Evolutionary conservation across 23 red algal genomes (phyloP).

Genomic region (Gracilaria gracilis): DNA sequence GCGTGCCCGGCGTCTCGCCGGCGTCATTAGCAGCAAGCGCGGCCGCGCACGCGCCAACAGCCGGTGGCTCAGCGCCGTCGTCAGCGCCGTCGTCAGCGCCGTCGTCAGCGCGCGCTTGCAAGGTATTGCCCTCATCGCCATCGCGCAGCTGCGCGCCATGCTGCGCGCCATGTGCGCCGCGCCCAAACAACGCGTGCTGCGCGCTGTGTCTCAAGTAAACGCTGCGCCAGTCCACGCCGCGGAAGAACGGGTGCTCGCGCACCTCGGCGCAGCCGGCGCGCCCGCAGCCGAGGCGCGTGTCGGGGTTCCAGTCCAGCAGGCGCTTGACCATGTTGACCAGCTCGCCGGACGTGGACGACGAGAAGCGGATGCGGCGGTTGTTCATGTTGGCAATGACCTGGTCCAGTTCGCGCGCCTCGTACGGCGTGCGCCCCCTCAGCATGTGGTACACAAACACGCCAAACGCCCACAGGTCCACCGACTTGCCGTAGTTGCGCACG

Average conservation of each 20-base stretch:
- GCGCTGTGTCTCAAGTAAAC: constrained; percentile 44
- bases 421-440: constrained; percentile 83
- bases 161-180: not conserved
- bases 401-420: constrained; percentile 76
- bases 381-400: constrained; percentile 89
- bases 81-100: not conserved
- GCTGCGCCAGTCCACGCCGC: constrained; percentile 78
- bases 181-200: constrained; percentile 5
- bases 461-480: constrained; percentile 95
- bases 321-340: constrained; percentile 74
- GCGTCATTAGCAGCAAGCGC: constrained; percentile 35
- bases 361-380: constrained; percentile 76
- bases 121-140: no score
- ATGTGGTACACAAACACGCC: constrained; percentile 95
- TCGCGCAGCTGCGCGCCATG: no score
- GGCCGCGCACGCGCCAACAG: constrained; percentile 20
- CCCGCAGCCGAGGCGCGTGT: constrained; percentile 80
- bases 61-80: not conserved
- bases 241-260: constrained; percentile 89
- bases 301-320: constrained; percentile 85
- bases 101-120: not conserved
- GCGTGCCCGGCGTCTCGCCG: constrained; percentile 45
- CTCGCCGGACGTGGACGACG: constrained; percentile 67
- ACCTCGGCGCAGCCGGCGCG: constrained; percentile 60
- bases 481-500: constrained; percentile 76